These are phyloP conservation scores for Corylus avellana DNA, from an alignment of 306 rosid species.

Conservation along the genomic window DNA sequence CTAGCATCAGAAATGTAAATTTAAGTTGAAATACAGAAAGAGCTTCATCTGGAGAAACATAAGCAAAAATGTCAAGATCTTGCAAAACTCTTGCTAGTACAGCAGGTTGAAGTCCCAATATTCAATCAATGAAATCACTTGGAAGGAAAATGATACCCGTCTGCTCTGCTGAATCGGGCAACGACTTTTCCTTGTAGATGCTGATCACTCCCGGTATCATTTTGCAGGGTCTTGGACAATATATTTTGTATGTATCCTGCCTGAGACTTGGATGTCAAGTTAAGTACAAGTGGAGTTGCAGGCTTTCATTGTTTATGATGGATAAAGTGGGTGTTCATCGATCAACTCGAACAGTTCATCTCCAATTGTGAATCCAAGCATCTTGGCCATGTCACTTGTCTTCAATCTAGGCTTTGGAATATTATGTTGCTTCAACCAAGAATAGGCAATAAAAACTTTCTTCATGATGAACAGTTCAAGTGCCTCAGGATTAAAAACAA, in stretches of 20 bases:
- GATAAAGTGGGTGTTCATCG: conserved; percentile 58
- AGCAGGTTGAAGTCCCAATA: neutral
- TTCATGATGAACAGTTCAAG: conserved; percentile 81
- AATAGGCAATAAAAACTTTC: conserved; percentile 74
- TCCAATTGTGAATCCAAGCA: conserved; percentile 97
- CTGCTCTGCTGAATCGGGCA: conserved; percentile 3
- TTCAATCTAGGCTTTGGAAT: conserved; percentile 77
- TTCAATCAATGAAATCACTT: neutral
- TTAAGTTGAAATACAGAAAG: neutral
- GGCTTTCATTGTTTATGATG: conserved; percentile 31
- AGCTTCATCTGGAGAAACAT: neutral
- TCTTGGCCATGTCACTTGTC: conserved; percentile 86
- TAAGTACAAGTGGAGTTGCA: neutral
- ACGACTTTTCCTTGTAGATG: neutral
- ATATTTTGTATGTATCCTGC: neutral
- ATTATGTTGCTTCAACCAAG: conserved; percentile 83
- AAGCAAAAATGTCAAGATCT: neutral
- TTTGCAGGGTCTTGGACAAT: neutral
- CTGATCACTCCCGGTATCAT: neutral
- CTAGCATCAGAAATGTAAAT: no score
- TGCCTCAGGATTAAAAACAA: conserved; percentile 93
- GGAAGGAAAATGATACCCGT: neutral
- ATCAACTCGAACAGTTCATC: conserved; percentile 74
- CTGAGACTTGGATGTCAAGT: neutral
- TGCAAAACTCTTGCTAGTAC: neutral